A percentile compares a stretch with the other conserved stretches of the same genome.
phyloP scores from a whole-genome alignment of 163 green algal species.

The Volvox carteri region DNA sequence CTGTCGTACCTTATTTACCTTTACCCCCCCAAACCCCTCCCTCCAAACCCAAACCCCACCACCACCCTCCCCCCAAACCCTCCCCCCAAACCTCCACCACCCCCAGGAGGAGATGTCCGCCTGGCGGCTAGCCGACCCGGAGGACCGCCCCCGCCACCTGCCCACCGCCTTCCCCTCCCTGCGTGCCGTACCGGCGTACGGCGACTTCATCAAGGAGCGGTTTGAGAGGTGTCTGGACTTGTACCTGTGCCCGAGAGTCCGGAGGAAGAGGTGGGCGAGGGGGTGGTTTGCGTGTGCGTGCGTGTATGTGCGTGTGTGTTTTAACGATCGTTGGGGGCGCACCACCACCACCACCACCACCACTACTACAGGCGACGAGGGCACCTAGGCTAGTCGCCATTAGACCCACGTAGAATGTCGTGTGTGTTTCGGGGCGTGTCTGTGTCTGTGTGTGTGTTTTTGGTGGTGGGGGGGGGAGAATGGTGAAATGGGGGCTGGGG shows the following conservation, averaged over 20 bases:
- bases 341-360: too few species aligned
- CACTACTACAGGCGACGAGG: too few species aligned
- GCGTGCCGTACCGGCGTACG: constrained; percentile 91
- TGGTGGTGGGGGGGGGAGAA: background rate
- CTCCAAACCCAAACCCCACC: too few species aligned
- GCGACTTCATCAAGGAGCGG: constrained; percentile 93
- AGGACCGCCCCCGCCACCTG: constrained; percentile 86
- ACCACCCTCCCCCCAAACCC: too few species aligned
- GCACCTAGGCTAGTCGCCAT: too few species aligned
- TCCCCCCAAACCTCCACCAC: background rate
- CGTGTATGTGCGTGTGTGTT: background rate
- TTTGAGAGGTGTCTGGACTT: constrained; percentile 99
- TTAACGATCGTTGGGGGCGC: too few species aligned
- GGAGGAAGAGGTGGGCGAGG: constrained; percentile 49
- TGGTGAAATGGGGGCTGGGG: too few species aligned
- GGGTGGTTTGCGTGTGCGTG: background rate
- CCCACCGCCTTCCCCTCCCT: constrained; percentile 83
- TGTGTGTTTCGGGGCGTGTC: background rate
- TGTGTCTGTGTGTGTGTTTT: background rate
- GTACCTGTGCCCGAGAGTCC: constrained; percentile 94
- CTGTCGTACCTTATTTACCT: too few species aligned
- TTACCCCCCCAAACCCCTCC: background rate
- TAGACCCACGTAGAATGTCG: too few species aligned
- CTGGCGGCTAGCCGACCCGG: constrained; percentile 81
- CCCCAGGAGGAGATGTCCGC: constrained; percentile 84